A percentile compares a stretch with the other conserved stretches of the same genome.
Conservation (phyloP, 148 eudicot species). For the Hydrangea macrophylla region DNA sequence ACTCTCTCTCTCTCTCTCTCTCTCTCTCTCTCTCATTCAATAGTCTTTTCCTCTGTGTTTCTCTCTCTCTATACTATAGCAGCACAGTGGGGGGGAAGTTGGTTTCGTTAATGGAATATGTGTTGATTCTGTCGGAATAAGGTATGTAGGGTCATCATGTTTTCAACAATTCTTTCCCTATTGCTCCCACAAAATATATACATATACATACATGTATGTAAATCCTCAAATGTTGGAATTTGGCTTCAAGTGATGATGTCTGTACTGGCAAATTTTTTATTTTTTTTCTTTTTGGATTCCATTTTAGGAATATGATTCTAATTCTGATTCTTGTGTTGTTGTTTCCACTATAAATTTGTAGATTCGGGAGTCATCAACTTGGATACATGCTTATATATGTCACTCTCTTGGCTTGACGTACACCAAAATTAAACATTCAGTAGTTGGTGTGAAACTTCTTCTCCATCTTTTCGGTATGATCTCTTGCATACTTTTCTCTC, state of each 20-base stretch:
- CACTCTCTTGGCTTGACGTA: background rate
- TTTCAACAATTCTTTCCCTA: slow-evolving; percentile 11
- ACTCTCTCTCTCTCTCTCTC: slow-evolving; percentile 6
- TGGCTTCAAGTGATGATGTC: background rate
- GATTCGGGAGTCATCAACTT: slow-evolving; percentile 1
- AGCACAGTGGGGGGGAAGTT: no score
- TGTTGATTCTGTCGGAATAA: no score
- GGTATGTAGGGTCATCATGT: background rate
- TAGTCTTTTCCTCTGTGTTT: no score
- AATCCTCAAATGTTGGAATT: background rate
- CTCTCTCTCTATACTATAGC: no score
- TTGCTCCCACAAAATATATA: background rate
- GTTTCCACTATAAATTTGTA: background rate
- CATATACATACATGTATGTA: background rate
- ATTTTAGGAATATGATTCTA: slow-evolving; percentile 8
- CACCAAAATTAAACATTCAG: background rate
- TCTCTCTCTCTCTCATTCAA: no score
- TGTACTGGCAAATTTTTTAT: no score
- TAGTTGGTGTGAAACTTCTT: slow-evolving; percentile 8
- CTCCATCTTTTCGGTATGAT: background rate
- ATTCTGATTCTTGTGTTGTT: background rate
- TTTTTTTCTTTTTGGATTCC: background rate
- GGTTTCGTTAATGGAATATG: no score
- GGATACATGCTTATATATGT: background rate
- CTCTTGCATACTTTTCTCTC: background rate